Conservation (phyloP, 2,329 filamentous ascomycete species). For the Lithohypha guttulata region DNA sequence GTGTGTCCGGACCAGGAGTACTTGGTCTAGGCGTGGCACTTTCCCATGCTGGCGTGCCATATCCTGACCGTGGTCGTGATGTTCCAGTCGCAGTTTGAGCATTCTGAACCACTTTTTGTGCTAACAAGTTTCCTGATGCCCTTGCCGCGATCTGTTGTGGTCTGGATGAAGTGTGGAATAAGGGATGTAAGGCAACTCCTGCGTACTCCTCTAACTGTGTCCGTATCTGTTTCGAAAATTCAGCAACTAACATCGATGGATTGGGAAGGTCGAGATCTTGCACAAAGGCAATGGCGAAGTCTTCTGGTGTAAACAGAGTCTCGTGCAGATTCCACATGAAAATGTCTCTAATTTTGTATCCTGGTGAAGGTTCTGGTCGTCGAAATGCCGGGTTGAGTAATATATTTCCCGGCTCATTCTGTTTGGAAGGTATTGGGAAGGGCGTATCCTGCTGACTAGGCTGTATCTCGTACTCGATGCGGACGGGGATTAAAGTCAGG, state of each 20-base stretch:
- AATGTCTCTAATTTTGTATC: conserved; percentile 84
- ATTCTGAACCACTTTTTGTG: conserved; percentile 25
- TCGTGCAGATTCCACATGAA: conserved; percentile 98
- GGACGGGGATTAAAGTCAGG: conserved; percentile 84
- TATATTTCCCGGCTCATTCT: conserved; percentile 39
- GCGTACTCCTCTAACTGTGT: conserved; percentile 94
- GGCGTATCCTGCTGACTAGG: conserved; percentile 46
- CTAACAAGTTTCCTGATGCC: conserved; percentile 1
- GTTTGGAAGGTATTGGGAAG: conserved; percentile 32
- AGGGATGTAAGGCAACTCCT: conserved; percentile 80
- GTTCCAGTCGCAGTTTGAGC: conserved; percentile 39
- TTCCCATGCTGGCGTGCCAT: conserved; percentile 17
- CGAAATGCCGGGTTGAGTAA: conserved; percentile 68
- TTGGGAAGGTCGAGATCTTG: conserved; percentile 88
- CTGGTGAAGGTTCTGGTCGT: conserved; percentile 65
- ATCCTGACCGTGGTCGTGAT: conserved; percentile 28
- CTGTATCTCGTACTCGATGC: conserved; percentile 87
- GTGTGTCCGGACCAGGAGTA: conserved; percentile 34
- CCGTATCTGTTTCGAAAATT: conserved; percentile 88
- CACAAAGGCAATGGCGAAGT: conserved; percentile 83
- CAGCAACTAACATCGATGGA: conserved; percentile 54
- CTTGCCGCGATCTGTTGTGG: conserved; percentile 4
- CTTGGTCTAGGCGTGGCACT: conserved; percentile 17
- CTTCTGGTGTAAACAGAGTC: conserved; percentile 82
- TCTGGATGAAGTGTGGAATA: conserved; percentile 53